These are phyloP conservation scores for Ettlia oleoabundans DNA, from an alignment of 139 green algal species.

Conservation along the genomic window DNA sequence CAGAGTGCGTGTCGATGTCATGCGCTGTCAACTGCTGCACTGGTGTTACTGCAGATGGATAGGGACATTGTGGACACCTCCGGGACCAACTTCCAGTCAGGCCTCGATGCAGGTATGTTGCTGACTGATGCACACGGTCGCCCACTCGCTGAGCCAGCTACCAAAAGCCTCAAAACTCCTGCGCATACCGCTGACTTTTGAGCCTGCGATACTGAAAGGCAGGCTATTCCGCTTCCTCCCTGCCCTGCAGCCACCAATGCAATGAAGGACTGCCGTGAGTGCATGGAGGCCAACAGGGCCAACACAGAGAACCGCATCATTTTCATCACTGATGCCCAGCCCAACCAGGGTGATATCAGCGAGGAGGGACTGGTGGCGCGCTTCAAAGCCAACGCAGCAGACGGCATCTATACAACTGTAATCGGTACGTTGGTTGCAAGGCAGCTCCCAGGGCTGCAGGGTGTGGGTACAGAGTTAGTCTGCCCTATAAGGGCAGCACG, in stretches of 20 bases:
- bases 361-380: conserved; percentile 1
- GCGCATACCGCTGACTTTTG: too few relatives aligned
- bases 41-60: not conserved
- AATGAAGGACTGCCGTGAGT: conserved; percentile 23
- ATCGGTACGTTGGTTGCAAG: conserved; percentile 19
- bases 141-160: too few relatives aligned
- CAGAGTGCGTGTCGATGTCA: too few relatives aligned
- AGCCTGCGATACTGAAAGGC: too few relatives aligned
- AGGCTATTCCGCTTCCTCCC: too few relatives aligned
- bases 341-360: conserved; percentile 34
- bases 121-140: too few relatives aligned
- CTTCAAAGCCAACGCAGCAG: conserved; percentile 28
- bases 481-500: not conserved
- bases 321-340: conserved; percentile 46
- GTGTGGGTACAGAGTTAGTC: not conserved
- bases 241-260: conserved; percentile 5
- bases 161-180: too few relatives aligned
- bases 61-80: conserved; percentile 4
- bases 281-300: conserved; percentile 13
- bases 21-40: too few relatives aligned
- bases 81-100: conserved; percentile 31
- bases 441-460: too few relatives aligned
- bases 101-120: conserved; percentile 8
- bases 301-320: conserved; percentile 41
- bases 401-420: conserved; percentile 35